phyloP scores from a whole-genome alignment of 306 rosid species.

The Dryas octopetala region DNA sequence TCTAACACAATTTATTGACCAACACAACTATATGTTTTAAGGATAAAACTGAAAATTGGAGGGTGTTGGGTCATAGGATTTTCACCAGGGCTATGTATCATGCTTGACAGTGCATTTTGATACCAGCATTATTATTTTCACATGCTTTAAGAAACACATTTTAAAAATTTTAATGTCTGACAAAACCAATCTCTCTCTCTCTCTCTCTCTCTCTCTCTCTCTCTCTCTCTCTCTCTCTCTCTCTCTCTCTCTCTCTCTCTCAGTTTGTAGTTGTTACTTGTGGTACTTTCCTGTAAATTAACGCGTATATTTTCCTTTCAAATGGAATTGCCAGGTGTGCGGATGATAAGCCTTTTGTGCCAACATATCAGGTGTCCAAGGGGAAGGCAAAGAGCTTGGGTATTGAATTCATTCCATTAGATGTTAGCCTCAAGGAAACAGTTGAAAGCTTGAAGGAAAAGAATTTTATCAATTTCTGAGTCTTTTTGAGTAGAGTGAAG shows the following conservation, averaged over 20 bases:
- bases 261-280: not conserved
- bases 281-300: not conserved
- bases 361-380: constrained; percentile 52
- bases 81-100: too few relatives aligned
- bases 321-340: constrained; percentile 50
- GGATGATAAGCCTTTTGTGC: constrained; percentile 45
- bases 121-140: too few relatives aligned
- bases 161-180: too few relatives aligned
- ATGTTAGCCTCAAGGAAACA: constrained; percentile 55
- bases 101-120: not conserved
- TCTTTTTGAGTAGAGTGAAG: not conserved
- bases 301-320: not conserved
- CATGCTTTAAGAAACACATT: too few relatives aligned
- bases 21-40: too few relatives aligned
- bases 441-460: constrained; percentile 71
- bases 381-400: constrained; percentile 70
- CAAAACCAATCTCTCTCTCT: too few relatives aligned
- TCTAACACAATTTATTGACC: too few relatives aligned
- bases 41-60: too few relatives aligned
- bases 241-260: too few relatives aligned
- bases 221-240: too few relatives aligned
- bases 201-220: not conserved
- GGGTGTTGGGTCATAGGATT: too few relatives aligned
- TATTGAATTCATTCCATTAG: constrained; percentile 58
- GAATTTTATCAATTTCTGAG: constrained; percentile 46